Percentiles rank a stretch among this genome's conserved stretches.
These are phyloP conservation scores for Beta vulgaris DNA, from an alignment of 148 eudicot genomes.

Conservation along the genomic window DNA sequence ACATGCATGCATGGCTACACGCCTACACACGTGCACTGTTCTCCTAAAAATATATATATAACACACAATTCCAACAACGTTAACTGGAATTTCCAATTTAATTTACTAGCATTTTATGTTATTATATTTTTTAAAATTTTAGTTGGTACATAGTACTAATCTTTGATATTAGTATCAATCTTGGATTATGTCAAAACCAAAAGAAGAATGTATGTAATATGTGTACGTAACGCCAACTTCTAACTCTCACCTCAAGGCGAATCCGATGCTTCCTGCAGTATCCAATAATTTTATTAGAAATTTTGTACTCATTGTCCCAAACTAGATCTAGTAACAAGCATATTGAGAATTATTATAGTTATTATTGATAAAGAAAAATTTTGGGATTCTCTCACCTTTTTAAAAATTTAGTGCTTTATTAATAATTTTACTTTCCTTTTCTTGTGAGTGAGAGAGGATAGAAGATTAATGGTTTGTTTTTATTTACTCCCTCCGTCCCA, in stretches of 20 bases:
- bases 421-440: neutral
- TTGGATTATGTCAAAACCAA: slow-evolving; percentile 11
- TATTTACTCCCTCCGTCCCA: too few relatives aligned
- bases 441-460: too few relatives aligned
- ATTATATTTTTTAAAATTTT: neutral
- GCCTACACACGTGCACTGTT: slow-evolving; percentile 31
- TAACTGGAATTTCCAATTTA: slow-evolving; percentile 11
- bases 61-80: slow-evolving; percentile 17
- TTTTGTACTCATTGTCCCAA: slow-evolving; percentile 7
- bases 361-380: too few relatives aligned
- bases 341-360: too few relatives aligned
- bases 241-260: slow-evolving; percentile 20
- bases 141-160: neutral
- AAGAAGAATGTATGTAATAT: slow-evolving; percentile 20
- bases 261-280: slow-evolving; percentile 30
- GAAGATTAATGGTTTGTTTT: too few relatives aligned
- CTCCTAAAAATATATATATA: neutral
- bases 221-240: slow-evolving; percentile 21
- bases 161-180: slow-evolving; percentile 1
- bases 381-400: slow-evolving; percentile 20
- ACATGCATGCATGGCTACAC: neutral
- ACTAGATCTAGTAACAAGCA: slow-evolving; percentile 24
- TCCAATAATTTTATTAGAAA: neutral
- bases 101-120: neutral
- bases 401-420: neutral